Percentiles rank a stretch among this genome's conserved stretches.
phyloP scores from a whole-genome alignment of 768 basidiomycete species.

The Jaapia argillacea region DNA sequence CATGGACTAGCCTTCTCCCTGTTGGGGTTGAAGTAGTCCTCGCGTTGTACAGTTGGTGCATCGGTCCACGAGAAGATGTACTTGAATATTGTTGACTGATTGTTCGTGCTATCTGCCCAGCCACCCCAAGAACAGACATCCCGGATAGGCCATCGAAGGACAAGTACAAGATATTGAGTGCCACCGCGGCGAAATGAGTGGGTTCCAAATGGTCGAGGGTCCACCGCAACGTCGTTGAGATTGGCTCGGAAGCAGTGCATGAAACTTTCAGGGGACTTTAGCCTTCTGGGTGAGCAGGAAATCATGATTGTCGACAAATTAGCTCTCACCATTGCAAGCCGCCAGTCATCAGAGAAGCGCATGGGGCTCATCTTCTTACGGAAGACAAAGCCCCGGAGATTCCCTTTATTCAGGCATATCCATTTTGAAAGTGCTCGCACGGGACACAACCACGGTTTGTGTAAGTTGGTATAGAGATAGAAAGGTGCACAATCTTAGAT shows the following conservation, averaged over 20 bases:
- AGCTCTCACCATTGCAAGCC: too few species aligned
- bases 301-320: too few species aligned
- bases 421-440: slow-evolving; percentile 11
- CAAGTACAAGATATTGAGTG: slow-evolving; percentile 26
- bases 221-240: slow-evolving; percentile 26
- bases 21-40: slow-evolving; percentile 27
- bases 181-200: slow-evolving; percentile 32
- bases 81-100: slow-evolving; percentile 29
- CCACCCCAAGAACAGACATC: slow-evolving; percentile 38
- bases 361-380: neutral
- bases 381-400: neutral
- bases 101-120: slow-evolving; percentile 27
- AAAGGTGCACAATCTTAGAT: slow-evolving; percentile 11
- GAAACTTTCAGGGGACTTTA: slow-evolving; percentile 25
- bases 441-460: slow-evolving; percentile 10
- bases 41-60: slow-evolving; percentile 19
- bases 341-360: too few species aligned
- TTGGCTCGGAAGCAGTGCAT: slow-evolving; percentile 30
- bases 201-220: slow-evolving; percentile 27
- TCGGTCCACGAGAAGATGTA: slow-evolving; percentile 33
- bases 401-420: slow-evolving; percentile 6
- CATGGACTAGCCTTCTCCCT: slow-evolving; percentile 15
- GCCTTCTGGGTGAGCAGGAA: slow-evolving; percentile 5
- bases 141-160: slow-evolving; percentile 23
- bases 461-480: slow-evolving; percentile 6